phyloP scores from a whole-genome alignment of 257 asterid genomes.

The Gardenia jasminoides region DNA sequence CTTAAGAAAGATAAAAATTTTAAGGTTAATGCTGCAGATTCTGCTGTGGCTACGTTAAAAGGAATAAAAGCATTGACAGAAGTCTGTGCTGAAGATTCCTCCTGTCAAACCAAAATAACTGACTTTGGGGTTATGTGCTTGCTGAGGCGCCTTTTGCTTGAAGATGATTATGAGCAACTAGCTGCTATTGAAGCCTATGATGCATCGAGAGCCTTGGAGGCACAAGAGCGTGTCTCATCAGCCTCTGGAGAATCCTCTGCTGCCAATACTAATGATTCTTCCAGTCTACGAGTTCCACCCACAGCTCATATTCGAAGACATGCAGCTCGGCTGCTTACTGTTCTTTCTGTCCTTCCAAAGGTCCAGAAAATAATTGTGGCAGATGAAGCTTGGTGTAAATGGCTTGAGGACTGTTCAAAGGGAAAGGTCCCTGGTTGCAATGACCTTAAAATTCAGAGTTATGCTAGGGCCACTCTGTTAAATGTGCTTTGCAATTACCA shows the following conservation, averaged over 20 bases:
- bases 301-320: slow-evolving; percentile 97
- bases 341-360: slow-evolving; percentile 77
- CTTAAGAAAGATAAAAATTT: slow-evolving; percentile 72
- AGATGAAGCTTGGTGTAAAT: slow-evolving; percentile 67
- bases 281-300: slow-evolving; percentile 84
- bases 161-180: slow-evolving; percentile 94
- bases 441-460: slow-evolving; percentile 93
- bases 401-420: slow-evolving; percentile 95
- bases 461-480: slow-evolving; percentile 83
- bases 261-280: slow-evolving; percentile 41
- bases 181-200: slow-evolving; percentile 99
- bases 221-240: slow-evolving; percentile 51
- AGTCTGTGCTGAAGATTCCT: slow-evolving; percentile 78
- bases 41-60: slow-evolving; percentile 85
- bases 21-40: slow-evolving; percentile 83
- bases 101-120: slow-evolving; percentile 58
- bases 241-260: slow-evolving; percentile 53
- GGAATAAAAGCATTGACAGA: slow-evolving; percentile 94
- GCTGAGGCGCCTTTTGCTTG: slow-evolving; percentile 79
- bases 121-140: slow-evolving; percentile 73
- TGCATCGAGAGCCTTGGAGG: slow-evolving; percentile 79
- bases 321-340: slow-evolving; percentile 83
- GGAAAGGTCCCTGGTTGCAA: slow-evolving; percentile 79
- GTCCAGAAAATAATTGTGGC: slow-evolving; percentile 67
- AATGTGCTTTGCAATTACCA: slow-evolving; percentile 64